Evolutionary conservation across 129 eudicot species (phyloP).

Genomic region (Tanacetum coccineum): DNA sequence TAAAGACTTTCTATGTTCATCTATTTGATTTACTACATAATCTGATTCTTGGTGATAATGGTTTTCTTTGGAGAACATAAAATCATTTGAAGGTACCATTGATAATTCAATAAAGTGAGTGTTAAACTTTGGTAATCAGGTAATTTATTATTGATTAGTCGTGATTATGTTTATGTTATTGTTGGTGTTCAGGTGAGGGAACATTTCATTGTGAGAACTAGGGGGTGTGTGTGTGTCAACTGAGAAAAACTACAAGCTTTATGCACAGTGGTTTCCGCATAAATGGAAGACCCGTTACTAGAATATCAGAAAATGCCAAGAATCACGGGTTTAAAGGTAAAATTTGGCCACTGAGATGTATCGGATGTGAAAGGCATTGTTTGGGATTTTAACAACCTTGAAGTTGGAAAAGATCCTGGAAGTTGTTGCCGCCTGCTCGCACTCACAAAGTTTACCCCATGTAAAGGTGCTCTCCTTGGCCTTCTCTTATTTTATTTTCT

Average conservation of each 20-base stretch:
- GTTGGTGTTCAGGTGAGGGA: conserved; percentile 39
- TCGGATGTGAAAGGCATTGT: conserved; percentile 33
- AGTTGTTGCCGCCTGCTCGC: conserved; percentile 45
- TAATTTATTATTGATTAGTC: background rate
- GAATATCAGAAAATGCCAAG: too few relatives aligned
- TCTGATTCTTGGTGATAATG: too few relatives aligned
- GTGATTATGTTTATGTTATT: background rate
- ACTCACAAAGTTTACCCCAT: conserved; percentile 65
- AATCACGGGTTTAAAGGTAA: too few relatives aligned
- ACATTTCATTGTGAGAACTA: conserved; percentile 29
- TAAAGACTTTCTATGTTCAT: too few relatives aligned
- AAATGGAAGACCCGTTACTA: too few relatives aligned
- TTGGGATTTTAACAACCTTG: conserved; percentile 35
- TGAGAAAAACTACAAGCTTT: conserved; percentile 37
- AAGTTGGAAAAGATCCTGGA: conserved; percentile 46
- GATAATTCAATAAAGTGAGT: too few relatives aligned
- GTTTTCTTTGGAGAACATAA: too few relatives aligned
- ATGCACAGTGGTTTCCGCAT: conserved; percentile 16
- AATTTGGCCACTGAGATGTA: too few relatives aligned
- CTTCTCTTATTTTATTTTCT: too few relatives aligned
- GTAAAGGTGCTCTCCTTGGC: too few relatives aligned
- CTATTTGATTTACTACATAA: too few relatives aligned
- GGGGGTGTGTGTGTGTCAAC: conserved; percentile 20
- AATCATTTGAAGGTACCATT: too few relatives aligned
- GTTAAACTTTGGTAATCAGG: background rate